Percentiles rank a stretch among this genome's conserved stretches.
Evolutionary conservation across 2,329 filamentous ascomycete genomes (phyloP).

Genomic region (Catunica adiposa): DNA sequence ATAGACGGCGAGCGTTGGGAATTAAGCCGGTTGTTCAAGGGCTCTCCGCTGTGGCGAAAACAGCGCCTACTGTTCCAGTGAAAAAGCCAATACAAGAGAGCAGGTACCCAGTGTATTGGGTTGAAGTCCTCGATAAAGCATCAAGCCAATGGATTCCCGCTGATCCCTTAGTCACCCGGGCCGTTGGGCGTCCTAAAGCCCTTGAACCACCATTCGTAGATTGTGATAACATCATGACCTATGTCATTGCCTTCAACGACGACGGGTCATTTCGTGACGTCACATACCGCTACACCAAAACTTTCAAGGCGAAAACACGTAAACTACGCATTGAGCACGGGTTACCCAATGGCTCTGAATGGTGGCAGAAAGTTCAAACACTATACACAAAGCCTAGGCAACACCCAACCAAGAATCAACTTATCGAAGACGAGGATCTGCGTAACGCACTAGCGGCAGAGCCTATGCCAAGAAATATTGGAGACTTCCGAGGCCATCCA

Average conservation of each 20-base stretch:
- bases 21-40: neutral
- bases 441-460: slow-evolving; percentile 55
- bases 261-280: slow-evolving; percentile 70
- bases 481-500: slow-evolving; percentile 77
- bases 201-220: slow-evolving; percentile 75
- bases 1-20: neutral
- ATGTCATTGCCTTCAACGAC: slow-evolving; percentile 72
- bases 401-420: slow-evolving; percentile 48
- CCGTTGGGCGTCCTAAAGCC: slow-evolving; percentile 53
- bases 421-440: slow-evolving; percentile 69
- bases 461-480: slow-evolving; percentile 69
- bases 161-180: slow-evolving; percentile 68
- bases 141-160: slow-evolving; percentile 85
- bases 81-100: slow-evolving; percentile 39
- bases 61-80: neutral
- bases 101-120: slow-evolving; percentile 75
- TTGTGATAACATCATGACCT: slow-evolving; percentile 58
- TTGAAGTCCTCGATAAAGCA: slow-evolving; percentile 73
- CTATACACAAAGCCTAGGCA: slow-evolving; percentile 27
- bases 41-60: neutral
- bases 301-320: slow-evolving; percentile 79
- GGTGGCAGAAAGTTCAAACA: slow-evolving; percentile 38
- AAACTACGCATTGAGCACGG: slow-evolving; percentile 55
- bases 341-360: slow-evolving; percentile 26
- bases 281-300: slow-evolving; percentile 72